A percentile compares a stretch with the other conserved stretches of the same genome.
These are phyloP conservation scores for Beauveria sp. DNA, from an alignment of 2,329 filamentous ascomycete genomes.

Conservation along the genomic window DNA sequence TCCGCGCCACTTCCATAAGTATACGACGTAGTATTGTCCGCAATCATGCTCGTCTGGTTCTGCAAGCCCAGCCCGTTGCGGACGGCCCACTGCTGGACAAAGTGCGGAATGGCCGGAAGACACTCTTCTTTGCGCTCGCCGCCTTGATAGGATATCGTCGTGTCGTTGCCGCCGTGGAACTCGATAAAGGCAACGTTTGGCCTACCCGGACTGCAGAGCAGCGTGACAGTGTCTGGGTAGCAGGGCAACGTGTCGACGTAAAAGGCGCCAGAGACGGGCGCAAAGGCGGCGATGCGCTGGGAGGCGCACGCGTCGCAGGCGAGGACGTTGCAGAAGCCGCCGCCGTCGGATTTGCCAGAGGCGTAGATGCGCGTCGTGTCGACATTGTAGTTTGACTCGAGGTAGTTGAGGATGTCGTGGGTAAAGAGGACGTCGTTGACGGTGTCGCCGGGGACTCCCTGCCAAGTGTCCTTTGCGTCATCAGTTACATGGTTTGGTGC, in stretches of 20 bases:
- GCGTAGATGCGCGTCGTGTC: constrained; percentile 31
- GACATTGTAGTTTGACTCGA: constrained; percentile 27
- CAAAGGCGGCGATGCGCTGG: constrained; percentile 29
- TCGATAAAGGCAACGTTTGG: constrained; percentile 35
- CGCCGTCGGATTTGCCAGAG: constrained; percentile 33
- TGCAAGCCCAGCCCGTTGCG: constrained; percentile 20
- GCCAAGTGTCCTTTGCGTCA: constrained; percentile 22
- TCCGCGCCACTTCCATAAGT: constrained; percentile 18
- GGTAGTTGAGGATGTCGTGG: constrained; percentile 29
- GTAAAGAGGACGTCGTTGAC: constrained; percentile 36
- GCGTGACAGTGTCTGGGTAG: constrained; percentile 25
- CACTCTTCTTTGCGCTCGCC: constrained; percentile 32
- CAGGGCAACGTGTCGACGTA: constrained; percentile 27
- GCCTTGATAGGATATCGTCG: constrained; percentile 36
- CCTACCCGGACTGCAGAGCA: constrained; percentile 30
- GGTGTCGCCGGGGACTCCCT: constrained; percentile 26
- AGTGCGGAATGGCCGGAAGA: constrained; percentile 34
- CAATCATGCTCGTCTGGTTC: constrained; percentile 11
- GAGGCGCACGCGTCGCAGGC: constrained; percentile 29
- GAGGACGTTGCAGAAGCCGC: constrained; percentile 31
- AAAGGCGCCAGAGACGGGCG: constrained; percentile 31
- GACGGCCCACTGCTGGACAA: constrained; percentile 28
- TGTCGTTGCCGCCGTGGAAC: constrained; percentile 40
- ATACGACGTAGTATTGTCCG: constrained; percentile 20
- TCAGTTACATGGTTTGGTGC: not conserved